Conservation (phyloP, 169 alveolate species). For the Plasmodium yoelii region DNA sequence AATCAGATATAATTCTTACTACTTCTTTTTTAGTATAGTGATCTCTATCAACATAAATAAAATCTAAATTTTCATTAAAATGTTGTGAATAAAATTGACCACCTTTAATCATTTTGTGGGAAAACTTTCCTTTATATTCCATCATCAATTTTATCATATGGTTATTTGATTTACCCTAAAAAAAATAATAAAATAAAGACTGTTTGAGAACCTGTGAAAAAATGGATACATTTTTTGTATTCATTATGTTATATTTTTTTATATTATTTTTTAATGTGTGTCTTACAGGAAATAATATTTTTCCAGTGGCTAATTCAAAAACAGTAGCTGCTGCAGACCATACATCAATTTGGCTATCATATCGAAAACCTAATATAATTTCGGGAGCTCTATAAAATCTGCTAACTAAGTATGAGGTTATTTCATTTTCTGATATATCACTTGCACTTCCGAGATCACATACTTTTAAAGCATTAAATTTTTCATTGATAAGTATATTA, state of each 20-base stretch:
- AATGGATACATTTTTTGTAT: conserved; percentile 79
- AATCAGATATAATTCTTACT: conserved; percentile 83
- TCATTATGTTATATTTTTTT: neutral
- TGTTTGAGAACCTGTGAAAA: conserved; percentile 83
- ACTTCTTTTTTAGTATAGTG: conserved; percentile 88
- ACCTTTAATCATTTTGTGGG: conserved; percentile 91
- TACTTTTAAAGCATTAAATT: conserved; percentile 90
- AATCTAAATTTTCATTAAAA: conserved; percentile 88
- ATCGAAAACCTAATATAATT: conserved; percentile 94
- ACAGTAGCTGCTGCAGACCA: conserved; percentile 98
- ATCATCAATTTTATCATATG: conserved; percentile 96
- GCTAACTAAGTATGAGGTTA: conserved; percentile 95
- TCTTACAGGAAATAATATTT: conserved; percentile 93
- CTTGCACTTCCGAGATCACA: conserved; percentile 98
- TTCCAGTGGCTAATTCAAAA: conserved; percentile 97
- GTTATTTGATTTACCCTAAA: conserved; percentile 94
- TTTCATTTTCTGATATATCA: conserved; percentile 90
- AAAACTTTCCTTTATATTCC: conserved; percentile 95
- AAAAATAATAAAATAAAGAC: neutral
- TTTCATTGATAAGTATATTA: conserved; percentile 93
- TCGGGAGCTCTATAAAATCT: conserved; percentile 99
- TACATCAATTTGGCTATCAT: conserved; percentile 94
- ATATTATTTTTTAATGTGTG: conserved; percentile 72
- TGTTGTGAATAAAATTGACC: conserved; percentile 91
- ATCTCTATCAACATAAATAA: conserved; percentile 84